A percentile compares a stretch with the other conserved stretches of the same genome.
Conservation (phyloP, 495 filamentous ascomycete species). For the Terfezia boudieri region DNA sequence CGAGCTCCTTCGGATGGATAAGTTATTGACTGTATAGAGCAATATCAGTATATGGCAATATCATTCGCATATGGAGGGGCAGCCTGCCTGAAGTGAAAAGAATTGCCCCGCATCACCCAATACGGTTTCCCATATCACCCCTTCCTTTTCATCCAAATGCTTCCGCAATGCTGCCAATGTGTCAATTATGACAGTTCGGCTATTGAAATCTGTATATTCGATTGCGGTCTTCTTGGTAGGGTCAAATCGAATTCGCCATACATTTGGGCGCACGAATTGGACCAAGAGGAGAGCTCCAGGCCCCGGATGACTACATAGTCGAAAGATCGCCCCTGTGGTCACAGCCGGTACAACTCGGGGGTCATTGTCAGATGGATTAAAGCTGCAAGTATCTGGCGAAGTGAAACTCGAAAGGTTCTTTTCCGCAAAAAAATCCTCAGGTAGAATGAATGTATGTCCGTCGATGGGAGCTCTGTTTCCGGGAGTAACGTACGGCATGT, state of each 20-base stretch:
- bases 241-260: slow-evolving; percentile 11
- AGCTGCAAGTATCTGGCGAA: not conserved
- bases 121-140: not conserved
- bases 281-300: not conserved
- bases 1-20: not conserved
- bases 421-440: not conserved
- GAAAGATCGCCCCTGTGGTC: slow-evolving; percentile 1
- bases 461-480: not conserved
- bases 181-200: not conserved
- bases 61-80: no score
- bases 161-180: slow-evolving; percentile 2
- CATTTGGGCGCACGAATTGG: slow-evolving; percentile 11
- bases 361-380: not conserved
- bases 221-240: not conserved
- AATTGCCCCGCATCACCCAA: slow-evolving; percentile 1
- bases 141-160: not conserved
- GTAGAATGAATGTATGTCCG: slow-evolving; percentile 1
- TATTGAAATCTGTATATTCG: slow-evolving; percentile 7
- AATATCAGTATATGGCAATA: not conserved
- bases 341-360: not conserved
- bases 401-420: not conserved
- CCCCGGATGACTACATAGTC: not conserved
- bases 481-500: no score
- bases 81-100: slow-evolving; percentile 1
- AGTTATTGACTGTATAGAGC: not conserved